Evolutionary conservation across 768 basidiomycete genomes (phyloP).

Genomic region (Mycena albidolilacea): DNA sequence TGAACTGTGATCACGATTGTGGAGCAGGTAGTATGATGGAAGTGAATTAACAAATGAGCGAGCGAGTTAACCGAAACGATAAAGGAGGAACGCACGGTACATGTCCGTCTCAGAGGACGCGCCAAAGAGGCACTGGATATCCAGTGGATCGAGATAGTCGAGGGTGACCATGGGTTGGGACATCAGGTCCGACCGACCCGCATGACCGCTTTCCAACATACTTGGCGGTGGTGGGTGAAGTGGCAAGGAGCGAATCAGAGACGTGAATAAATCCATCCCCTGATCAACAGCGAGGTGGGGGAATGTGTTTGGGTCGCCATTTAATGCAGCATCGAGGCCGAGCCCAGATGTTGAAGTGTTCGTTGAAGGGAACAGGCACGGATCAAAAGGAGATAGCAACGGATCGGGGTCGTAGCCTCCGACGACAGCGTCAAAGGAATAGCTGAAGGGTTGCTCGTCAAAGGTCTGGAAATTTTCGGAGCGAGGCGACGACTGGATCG

Average conservation of each 20-base stretch:
- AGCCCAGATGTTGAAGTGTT: no score
- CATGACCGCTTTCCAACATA: neutral
- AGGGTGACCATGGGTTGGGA: neutral
- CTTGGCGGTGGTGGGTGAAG: neutral
- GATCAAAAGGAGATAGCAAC: constrained; percentile 5
- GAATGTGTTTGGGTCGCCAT: neutral
- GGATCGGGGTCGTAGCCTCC: neutral
- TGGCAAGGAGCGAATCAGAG: neutral
- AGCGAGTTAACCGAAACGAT: neutral
- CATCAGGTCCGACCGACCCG: neutral
- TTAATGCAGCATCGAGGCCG: neutral
- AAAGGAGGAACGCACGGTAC: neutral
- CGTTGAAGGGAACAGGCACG: neutral
- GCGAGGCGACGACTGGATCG: constrained; percentile 56
- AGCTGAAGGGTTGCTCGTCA: constrained; percentile 43
- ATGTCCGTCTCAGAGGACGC: neutral
- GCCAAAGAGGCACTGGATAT: neutral
- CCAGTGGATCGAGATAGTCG: neutral
- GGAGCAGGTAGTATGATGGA: neutral
- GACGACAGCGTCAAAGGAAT: constrained; percentile 46
- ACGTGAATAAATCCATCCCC: constrained; percentile 14
- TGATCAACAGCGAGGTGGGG: neutral
- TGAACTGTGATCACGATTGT: constrained; percentile 51
- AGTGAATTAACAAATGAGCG: neutral
- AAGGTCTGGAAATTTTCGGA: constrained; percentile 50